Base-by-base conservation (phyloP, 75 land plant genomes). In the Azolla pinnata region DNA sequence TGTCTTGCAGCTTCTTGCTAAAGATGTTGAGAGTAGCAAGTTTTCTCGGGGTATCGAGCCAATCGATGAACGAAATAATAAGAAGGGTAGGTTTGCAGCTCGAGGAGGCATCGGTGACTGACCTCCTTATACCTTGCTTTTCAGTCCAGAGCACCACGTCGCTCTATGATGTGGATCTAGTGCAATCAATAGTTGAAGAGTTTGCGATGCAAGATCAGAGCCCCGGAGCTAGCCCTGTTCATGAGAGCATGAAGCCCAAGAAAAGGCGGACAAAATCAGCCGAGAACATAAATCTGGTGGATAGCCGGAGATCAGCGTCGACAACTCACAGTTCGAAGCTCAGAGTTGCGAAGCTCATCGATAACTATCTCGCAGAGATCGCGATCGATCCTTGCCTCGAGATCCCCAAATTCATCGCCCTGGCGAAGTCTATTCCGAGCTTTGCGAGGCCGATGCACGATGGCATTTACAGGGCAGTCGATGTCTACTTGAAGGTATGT, bases 61-160 rank as follows among this genome's bases (percentile, higher is more conserved):
- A 32, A 31, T 48, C 28, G 1, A 83, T 72, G 59, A 67, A 27
- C 2, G 83, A 77, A 25, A 57, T 88, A 30, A 70, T 78, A 24
- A 81, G 60, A 60, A 74, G 76, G 58, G 74, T 77, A 12, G 85
- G 88, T 18, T 60, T 62, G 58, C 88, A 88, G 71, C 66, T 88
- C 26, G 77, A 85, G 31, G 85, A 82, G 49, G 89, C 89, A 19
- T 71, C 81, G 16, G 71, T 73, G 12, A 28, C 40, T 54, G 93
- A 88, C 61, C 79, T 84, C 18, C 23, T 87, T 47, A 72, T 87
- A 44, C 76, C 73, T 35, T 69, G 75, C 16, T 52, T 66, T 1
- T n/a, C n/a, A n/a, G 42, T 63, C 0, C 29, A 54, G 26, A 74
- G 60, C 28, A 76, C 73, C 30, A 25, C 55, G 49, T 61, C 68